Conservation (phyloP, 352 stramenopile genomes). For the Thalassiosira sp. region DNA sequence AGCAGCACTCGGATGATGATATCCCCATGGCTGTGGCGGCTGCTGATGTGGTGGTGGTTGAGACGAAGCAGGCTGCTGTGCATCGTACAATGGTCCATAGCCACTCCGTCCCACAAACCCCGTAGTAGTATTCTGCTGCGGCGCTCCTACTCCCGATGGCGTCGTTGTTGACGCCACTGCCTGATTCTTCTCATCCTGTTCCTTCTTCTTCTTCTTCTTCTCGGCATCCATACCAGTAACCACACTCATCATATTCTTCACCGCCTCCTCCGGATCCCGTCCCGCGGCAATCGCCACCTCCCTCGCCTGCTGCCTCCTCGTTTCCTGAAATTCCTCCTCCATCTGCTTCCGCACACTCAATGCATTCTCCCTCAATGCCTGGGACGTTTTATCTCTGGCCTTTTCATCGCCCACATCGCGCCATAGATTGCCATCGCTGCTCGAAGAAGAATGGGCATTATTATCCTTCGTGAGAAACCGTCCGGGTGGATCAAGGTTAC, state of each 20-base stretch:
- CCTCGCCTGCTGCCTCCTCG: slow-evolving; percentile 13
- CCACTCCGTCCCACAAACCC: slow-evolving; percentile 6
- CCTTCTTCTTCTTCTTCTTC: background rate
- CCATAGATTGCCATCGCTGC: slow-evolving; percentile 24
- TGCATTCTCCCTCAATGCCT: slow-evolving; percentile 55
- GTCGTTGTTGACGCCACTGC: background rate
- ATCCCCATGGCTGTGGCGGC: background rate
- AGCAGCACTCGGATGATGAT: background rate
- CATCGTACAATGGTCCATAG: slow-evolving; percentile 21
- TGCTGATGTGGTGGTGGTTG: too few relatives aligned
- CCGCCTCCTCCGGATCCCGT: slow-evolving; percentile 15
- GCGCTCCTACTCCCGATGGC: background rate
- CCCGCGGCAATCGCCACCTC: slow-evolving; percentile 29
- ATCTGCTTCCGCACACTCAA: slow-evolving; percentile 67
- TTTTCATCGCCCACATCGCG: slow-evolving; percentile 49
- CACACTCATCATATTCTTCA: slow-evolving; percentile 3
- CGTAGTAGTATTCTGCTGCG: background rate
- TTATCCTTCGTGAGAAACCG: slow-evolving; percentile 43
- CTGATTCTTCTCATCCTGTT: background rate
- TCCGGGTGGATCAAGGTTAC: slow-evolving; percentile 39
- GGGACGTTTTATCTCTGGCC: slow-evolving; percentile 48
- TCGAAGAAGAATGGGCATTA: too few relatives aligned
- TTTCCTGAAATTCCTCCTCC: slow-evolving; percentile 71
- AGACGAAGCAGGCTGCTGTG: slow-evolving; percentile 19
- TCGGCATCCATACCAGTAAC: background rate